Base-by-base conservation (phyloP, 345 rosid species). In the Brassica cretica region DNA sequence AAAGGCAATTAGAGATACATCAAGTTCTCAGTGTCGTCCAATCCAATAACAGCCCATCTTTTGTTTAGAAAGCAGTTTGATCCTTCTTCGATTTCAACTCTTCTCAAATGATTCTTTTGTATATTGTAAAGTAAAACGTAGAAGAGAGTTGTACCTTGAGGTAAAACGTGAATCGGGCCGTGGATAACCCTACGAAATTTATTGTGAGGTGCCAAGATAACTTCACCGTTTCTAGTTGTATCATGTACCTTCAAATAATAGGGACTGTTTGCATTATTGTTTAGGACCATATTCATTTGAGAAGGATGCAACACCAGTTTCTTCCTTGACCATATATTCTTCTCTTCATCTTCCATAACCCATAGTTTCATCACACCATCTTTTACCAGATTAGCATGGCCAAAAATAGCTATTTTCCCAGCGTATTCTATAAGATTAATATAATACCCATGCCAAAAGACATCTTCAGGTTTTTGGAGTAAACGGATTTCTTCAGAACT, bases 11-110 rank as follows among this genome's bases (percentile, higher is more conserved):
- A 71, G 14, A 71, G 67, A 72, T 39, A 37, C 10, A 72, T 73
- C 5, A 73, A 63, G 69, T 73, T 73, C 32, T 63, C 69, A 29
- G 14, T 2, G 49, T 73, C 62, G 14, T 63, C 76, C 0, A 73
- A 46, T 10, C 61, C 76, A 63, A 29, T 2, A 30, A 73, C 18
- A 2, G 16, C 62, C 12, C 46, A 73, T 15, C 12, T 2, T 0
- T 63, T 46, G 60, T 68, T 73, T 0, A 5, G 41, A 44, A 27
- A 16, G 18, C 30, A 16, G 73, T 70, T 70, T 29, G 76, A 14
- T 29, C n/a, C 51, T n/a, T 44, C 51, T 44, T 5, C 29, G 61
- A 73, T 29, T 29, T 63, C 62, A 18, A 73, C 30, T 73, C 49
- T 73, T 16, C 32, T 63, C 14, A 63, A 0, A 49, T 10, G 76